Percentiles rank a stretch among this genome's conserved stretches.
These are phyloP conservation scores for Massariosphaeria phaeospora DNA, from an alignment of 495 filamentous ascomycete genomes.

Conservation along the genomic window DNA sequence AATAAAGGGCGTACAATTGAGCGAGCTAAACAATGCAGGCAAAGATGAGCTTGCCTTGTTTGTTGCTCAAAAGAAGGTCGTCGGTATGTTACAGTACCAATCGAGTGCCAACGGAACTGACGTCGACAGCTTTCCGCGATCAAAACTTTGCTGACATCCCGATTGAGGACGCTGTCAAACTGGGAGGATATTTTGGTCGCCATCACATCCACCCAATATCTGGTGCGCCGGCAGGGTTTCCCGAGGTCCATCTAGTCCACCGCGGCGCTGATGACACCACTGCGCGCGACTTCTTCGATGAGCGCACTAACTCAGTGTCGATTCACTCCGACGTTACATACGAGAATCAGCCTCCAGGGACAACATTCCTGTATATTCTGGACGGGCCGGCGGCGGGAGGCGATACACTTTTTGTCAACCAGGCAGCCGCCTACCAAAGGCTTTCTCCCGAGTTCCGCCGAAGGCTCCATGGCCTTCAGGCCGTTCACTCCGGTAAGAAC, in stretches of 20 bases:
- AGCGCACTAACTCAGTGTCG: constrained; percentile 61
- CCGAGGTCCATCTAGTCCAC: constrained; percentile 76
- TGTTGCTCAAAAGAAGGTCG: constrained; percentile 72
- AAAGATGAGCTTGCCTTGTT: constrained; percentile 79
- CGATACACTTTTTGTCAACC: constrained; percentile 71
- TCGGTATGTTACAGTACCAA: constrained; percentile 39
- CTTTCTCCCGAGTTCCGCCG: constrained; percentile 65
- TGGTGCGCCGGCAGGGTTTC: constrained; percentile 63
- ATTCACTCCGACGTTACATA: constrained; percentile 85
- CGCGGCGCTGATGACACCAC: constrained; percentile 60
- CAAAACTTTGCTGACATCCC: constrained; percentile 75
- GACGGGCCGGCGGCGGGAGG: constrained; percentile 72
- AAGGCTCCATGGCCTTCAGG: constrained; percentile 70
- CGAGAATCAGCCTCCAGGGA: constrained; percentile 79
- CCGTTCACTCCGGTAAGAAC: constrained; percentile 60
- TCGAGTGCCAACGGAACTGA: neutral
- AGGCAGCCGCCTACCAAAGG: constrained; percentile 71
- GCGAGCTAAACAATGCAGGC: constrained; percentile 57
- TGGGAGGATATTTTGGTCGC: constrained; percentile 71
- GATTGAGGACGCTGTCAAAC: constrained; percentile 64
- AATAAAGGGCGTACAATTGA: constrained; percentile 71
- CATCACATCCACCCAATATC: constrained; percentile 80
- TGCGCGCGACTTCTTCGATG: constrained; percentile 55
- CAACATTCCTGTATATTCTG: constrained; percentile 74
- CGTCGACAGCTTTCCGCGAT: constrained; percentile 58